Evolutionary conservation across 805 yeast genomes (phyloP).

Genomic region (Saccharomycopsis microspora): DNA sequence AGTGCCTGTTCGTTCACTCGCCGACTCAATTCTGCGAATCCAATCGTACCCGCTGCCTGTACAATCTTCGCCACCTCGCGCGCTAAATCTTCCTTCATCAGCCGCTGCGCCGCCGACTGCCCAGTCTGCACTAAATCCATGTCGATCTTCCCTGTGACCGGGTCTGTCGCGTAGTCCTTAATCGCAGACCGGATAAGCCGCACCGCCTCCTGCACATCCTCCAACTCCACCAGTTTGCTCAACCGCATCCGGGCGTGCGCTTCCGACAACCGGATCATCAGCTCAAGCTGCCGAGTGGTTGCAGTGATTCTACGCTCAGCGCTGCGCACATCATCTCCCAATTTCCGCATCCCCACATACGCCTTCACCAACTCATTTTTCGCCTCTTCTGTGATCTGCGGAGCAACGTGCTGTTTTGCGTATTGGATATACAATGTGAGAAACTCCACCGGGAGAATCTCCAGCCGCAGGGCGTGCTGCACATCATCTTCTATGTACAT

Average conservation of each 20-base stretch:
- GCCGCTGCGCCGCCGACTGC: slow-evolving; percentile 77
- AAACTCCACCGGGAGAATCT: slow-evolving; percentile 76
- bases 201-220: slow-evolving; percentile 89
- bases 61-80: slow-evolving; percentile 47
- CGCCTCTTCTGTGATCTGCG: slow-evolving; percentile 72
- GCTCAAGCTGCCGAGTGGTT: slow-evolving; percentile 92
- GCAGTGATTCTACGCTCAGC: slow-evolving; percentile 92
- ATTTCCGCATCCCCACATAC: slow-evolving; percentile 86
- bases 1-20: slow-evolving; percentile 57
- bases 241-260: slow-evolving; percentile 97
- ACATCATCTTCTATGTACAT: slow-evolving; percentile 88
- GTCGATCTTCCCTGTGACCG: slow-evolving; percentile 90
- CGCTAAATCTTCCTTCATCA: slow-evolving; percentile 59
- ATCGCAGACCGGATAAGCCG: slow-evolving; percentile 87
- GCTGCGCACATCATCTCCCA: slow-evolving; percentile 84
- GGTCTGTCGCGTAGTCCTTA: slow-evolving; percentile 97
- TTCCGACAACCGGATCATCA: slow-evolving; percentile 88
- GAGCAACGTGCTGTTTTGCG: slow-evolving; percentile 77
- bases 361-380: slow-evolving; percentile 75
- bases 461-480: slow-evolving; percentile 52
- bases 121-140: slow-evolving; percentile 98
- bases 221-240: slow-evolving; percentile 53
- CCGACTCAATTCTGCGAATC: slow-evolving; percentile 47
- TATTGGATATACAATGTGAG: slow-evolving; percentile 84
- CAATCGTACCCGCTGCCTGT: slow-evolving; percentile 38